These are phyloP conservation scores for Asterophora parasitica DNA, from an alignment of 768 basidiomycete genomes.

Conservation along the genomic window DNA sequence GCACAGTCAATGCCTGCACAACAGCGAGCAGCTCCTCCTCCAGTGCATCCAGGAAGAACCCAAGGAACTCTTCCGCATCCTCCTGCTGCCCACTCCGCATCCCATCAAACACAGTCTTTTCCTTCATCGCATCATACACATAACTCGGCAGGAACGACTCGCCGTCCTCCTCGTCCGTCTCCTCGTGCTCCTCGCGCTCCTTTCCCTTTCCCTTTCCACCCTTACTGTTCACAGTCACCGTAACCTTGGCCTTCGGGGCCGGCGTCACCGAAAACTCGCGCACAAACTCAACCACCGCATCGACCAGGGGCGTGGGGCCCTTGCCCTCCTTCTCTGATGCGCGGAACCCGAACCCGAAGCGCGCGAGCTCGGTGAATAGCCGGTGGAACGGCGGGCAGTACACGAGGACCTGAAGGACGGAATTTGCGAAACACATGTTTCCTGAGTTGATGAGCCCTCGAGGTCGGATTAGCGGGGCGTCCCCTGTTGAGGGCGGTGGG, in stretches of 20 bases:
- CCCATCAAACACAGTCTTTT: slow-evolving; percentile 87
- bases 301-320: slow-evolving; percentile 50
- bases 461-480: slow-evolving; percentile 39
- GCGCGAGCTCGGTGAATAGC: slow-evolving; percentile 69
- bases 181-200: slow-evolving; percentile 24
- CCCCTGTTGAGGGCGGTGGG: neutral
- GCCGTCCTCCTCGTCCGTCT: slow-evolving; percentile 45
- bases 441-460: slow-evolving; percentile 90
- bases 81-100: slow-evolving; percentile 97
- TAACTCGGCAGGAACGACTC: slow-evolving; percentile 82
- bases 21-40: slow-evolving; percentile 85
- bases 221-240: slow-evolving; percentile 31
- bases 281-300: slow-evolving; percentile 70
- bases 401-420: slow-evolving; percentile 85
- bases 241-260: slow-evolving; percentile 22
- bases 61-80: slow-evolving; percentile 98
- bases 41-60: slow-evolving; percentile 91
- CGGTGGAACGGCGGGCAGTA: slow-evolving; percentile 85
- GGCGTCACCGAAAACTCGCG: slow-evolving; percentile 56
- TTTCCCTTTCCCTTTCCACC: slow-evolving; percentile 23
- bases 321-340: slow-evolving; percentile 21
- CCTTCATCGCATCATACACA: slow-evolving; percentile 90
- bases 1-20: slow-evolving; percentile 40
- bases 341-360: slow-evolving; percentile 31
- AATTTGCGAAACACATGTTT: slow-evolving; percentile 98